Evolutionary conservation across 106 monocot genomes (phyloP).

Genomic region (Cymbidium sinense): DNA sequence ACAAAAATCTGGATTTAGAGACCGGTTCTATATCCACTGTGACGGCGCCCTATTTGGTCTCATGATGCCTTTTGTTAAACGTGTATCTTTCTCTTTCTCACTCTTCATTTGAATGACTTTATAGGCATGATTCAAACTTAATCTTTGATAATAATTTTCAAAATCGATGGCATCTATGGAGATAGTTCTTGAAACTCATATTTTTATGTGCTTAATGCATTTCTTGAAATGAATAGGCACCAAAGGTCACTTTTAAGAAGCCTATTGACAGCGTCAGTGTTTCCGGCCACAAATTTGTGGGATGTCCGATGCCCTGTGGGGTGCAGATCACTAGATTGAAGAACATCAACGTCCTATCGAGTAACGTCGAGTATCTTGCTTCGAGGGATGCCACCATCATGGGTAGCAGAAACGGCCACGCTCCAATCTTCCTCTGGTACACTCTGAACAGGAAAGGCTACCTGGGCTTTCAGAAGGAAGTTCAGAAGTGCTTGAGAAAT

Average conservation of each 20-base stretch:
- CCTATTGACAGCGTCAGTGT: constrained; percentile 87
- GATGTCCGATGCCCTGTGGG: constrained; percentile 42
- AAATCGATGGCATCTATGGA: neutral
- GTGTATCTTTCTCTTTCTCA: constrained; percentile 25
- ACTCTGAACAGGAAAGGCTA: constrained; percentile 84
- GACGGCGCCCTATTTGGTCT: constrained; percentile 88
- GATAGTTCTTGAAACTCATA: neutral
- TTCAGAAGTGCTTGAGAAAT: constrained; percentile 89
- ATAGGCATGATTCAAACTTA: too few relatives aligned
- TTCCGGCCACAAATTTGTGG: constrained; percentile 84
- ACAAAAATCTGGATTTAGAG: constrained; percentile 68
- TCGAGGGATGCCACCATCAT: constrained; percentile 95
- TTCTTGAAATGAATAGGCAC: constrained; percentile 22
- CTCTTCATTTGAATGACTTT: neutral
- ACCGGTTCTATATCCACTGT: constrained; percentile 91
- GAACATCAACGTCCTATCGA: constrained; percentile 73
- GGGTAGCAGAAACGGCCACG: constrained; percentile 90
- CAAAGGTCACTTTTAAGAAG: constrained; percentile 41
- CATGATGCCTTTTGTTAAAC: constrained; percentile 88
- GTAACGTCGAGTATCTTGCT: constrained; percentile 78
- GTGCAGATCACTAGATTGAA: constrained; percentile 72
- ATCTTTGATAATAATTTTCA: too few relatives aligned
- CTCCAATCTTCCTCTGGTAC: constrained; percentile 93
- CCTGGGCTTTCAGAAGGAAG: constrained; percentile 49
- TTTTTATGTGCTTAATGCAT: neutral